Evolutionary conservation across 345 rosid species (phyloP).

Genomic region (Arabidopsis thaliana): DNA sequence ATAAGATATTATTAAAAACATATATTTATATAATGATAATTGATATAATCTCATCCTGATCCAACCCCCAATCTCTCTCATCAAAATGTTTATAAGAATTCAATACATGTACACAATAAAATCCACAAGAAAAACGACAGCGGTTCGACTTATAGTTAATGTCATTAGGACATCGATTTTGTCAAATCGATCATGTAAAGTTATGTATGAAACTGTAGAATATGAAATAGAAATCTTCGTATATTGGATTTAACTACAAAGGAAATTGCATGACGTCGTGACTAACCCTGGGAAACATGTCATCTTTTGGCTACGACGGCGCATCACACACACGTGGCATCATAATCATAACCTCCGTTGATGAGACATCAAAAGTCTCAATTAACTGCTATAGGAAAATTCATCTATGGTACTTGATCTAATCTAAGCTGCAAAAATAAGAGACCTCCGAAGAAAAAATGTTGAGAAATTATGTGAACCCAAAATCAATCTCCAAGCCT

Average conservation of each 20-base stretch:
- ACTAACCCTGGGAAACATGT: background rate
- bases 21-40: background rate
- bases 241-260: background rate
- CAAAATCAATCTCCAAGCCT: constrained; percentile 19
- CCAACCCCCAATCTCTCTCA: background rate
- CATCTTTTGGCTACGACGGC: background rate
- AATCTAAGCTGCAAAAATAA: background rate
- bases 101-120: no score
- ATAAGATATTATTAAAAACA: background rate
- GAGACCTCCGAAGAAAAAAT: background rate
- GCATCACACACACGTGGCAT: constrained; percentile 26
- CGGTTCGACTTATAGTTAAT: no score
- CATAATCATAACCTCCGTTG: constrained; percentile 1
- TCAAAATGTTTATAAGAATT: background rate
- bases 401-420: background rate
- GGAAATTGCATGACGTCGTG: background rate
- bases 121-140: no score
- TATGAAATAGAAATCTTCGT: background rate
- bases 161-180: no score
- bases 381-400: background rate
- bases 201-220: background rate
- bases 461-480: constrained; percentile 29
- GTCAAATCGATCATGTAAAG: no score
- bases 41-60: background rate
- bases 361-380: constrained; percentile 30